Evolutionary conservation across 2,329 filamentous ascomycete species (phyloP).

Genomic region (Didymella pinodella): DNA sequence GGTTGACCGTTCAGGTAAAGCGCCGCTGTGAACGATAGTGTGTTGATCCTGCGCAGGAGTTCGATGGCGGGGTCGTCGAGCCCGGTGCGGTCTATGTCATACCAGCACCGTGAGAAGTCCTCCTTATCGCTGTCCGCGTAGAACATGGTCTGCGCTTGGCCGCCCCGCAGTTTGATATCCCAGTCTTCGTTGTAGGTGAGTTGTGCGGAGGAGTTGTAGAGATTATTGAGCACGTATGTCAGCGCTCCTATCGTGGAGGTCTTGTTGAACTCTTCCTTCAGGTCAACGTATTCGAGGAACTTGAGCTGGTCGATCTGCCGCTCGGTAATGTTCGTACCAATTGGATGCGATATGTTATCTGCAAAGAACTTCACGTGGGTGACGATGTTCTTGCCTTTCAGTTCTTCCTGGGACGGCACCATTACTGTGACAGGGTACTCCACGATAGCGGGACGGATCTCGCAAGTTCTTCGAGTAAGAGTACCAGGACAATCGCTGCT

Average conservation of each 20-base stretch:
- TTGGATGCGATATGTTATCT: conserved; percentile 13
- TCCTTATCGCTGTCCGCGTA: conserved; percentile 26
- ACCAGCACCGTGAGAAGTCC: conserved; percentile 26
- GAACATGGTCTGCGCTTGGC: conserved; percentile 29
- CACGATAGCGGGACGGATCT: conserved; percentile 31
- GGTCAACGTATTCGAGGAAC: conserved; percentile 25
- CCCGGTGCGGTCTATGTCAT: conserved; percentile 24
- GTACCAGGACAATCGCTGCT: conserved; percentile 28
- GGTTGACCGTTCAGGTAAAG: conserved; percentile 29
- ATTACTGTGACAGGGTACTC: conserved; percentile 36
- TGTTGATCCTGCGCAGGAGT: conserved; percentile 36
- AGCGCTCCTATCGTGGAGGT: conserved; percentile 32
- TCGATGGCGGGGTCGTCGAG: conserved; percentile 34
- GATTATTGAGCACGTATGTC: conserved; percentile 33
- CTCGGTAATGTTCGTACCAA: conserved; percentile 14
- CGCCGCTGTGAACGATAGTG: conserved; percentile 26
- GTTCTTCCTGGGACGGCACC: conserved; percentile 34
- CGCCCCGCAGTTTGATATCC: conserved; percentile 28
- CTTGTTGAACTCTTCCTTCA: conserved; percentile 23
- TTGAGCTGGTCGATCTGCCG: conserved; percentile 29
- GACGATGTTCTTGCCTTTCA: conserved; percentile 31
- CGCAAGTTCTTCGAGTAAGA: conserved; percentile 25
- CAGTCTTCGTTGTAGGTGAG: conserved; percentile 27
- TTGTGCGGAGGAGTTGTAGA: conserved; percentile 28
- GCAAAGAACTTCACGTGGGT: conserved; percentile 36